Evolutionary conservation across 1,139 yeast species (phyloP).

Genomic region (Arxiozyma bovina): DNA sequence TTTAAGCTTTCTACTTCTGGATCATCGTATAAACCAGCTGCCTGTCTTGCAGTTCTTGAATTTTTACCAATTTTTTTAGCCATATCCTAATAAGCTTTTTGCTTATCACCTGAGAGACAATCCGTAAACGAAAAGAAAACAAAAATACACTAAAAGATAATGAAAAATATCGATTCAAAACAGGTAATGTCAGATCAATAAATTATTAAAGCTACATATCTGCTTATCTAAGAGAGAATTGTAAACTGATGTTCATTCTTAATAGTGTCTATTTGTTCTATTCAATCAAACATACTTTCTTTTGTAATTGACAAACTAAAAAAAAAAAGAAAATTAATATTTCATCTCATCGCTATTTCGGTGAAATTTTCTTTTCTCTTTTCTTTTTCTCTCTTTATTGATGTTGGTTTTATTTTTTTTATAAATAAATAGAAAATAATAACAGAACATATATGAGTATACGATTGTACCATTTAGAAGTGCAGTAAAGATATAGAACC

Average conservation of each 20-base stretch:
- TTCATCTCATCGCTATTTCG: constrained; percentile 1
- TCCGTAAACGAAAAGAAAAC: not conserved
- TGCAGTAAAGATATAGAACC: no score
- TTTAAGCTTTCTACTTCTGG: constrained; percentile 44
- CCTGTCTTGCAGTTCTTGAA: constrained; percentile 73
- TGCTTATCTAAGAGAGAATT: no score
- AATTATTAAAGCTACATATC: not conserved
- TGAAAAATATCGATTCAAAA: no score
- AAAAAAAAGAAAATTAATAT: not conserved
- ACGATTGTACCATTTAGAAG: no score
- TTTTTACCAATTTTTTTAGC: constrained; percentile 47
- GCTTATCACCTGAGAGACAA: not conserved
- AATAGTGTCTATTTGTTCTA: not conserved
- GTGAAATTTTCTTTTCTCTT: not conserved
- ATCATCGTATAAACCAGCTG: constrained; percentile 34
- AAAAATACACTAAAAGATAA: not conserved
- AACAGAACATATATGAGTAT: no score
- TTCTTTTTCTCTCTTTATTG: not conserved
- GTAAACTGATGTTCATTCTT: no score
- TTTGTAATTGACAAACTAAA: not conserved
- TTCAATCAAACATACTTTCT: not conserved
- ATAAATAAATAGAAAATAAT: no score
- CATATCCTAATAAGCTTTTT: constrained; percentile 13
- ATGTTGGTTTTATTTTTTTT: no score
- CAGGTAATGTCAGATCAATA: not conserved